Evolutionary conservation across 208 protist species (phyloP).

Genomic region (Crithidia thermophila): DNA sequence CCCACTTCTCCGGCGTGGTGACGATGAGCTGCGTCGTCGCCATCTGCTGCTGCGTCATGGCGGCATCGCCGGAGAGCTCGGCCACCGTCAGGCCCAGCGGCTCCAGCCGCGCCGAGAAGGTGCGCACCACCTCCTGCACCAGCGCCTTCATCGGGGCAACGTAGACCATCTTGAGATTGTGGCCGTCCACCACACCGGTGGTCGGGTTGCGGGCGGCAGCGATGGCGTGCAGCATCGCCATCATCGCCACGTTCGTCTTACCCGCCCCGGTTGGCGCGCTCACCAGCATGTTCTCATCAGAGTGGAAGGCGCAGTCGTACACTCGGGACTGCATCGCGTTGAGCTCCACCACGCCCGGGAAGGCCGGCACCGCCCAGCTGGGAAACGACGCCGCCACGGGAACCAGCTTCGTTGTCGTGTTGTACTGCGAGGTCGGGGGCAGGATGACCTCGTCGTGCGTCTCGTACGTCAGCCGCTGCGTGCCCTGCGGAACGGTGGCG

Average conservation of each 20-base stretch:
- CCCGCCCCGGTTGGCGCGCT: slow-evolving; percentile 99
- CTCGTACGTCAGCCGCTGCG: slow-evolving; percentile 70
- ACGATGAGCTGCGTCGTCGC: slow-evolving; percentile 98
- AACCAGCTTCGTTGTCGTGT: slow-evolving; percentile 42
- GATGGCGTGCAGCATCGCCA: slow-evolving; percentile 96
- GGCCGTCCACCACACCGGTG: slow-evolving; percentile 22
- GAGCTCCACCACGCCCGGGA: slow-evolving; percentile 76
- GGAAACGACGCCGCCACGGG: slow-evolving; percentile 53
- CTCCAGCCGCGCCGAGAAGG: slow-evolving; percentile 94
- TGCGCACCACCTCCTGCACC: slow-evolving; percentile 99
- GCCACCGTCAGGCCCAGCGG: slow-evolving; percentile 94
- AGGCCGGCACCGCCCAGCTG: slow-evolving; percentile 62
- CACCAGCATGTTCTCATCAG: slow-evolving; percentile 98
- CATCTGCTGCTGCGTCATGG: slow-evolving; percentile 97
- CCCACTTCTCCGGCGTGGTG: slow-evolving; percentile 99
- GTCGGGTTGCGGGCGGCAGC: slow-evolving; percentile 32
- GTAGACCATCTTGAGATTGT: slow-evolving; percentile 99
- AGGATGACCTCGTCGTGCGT: slow-evolving; percentile 88
- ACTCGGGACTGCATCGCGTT: slow-evolving; percentile 98
- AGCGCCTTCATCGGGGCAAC: slow-evolving; percentile 99
- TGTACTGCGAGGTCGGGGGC: slow-evolving; percentile 63
- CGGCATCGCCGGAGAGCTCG: slow-evolving; percentile 98
- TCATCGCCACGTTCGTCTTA: slow-evolving; percentile 99
- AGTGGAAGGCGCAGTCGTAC: slow-evolving; percentile 94
- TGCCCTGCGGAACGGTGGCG: slow-evolving; percentile 73